phyloP scores from a whole-genome alignment of 768 basidiomycete species.

The Flagelloscypha sp. region DNA sequence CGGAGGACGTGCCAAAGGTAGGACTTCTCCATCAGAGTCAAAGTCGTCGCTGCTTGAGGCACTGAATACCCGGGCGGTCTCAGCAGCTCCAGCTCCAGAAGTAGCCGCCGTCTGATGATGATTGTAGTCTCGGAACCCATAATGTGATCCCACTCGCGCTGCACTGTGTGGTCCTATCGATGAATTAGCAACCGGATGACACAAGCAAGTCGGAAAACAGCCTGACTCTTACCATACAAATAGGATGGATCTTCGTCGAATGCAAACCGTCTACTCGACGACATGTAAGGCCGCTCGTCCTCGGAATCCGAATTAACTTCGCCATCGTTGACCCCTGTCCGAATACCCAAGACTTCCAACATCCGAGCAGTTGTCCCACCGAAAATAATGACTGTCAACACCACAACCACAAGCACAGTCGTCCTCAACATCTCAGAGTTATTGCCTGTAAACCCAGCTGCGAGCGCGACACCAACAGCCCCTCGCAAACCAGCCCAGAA shows the following conservation, averaged over 20 bases:
- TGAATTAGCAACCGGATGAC: no score
- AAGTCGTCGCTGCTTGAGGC: conserved; percentile 68
- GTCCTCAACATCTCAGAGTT: conserved; percentile 87
- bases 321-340: conserved; percentile 92
- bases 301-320: conserved; percentile 47
- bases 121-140: conserved; percentile 47
- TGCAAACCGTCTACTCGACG: no score
- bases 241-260: no score
- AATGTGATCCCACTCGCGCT: conserved; percentile 51
- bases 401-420: conserved; percentile 92
- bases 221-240: no score
- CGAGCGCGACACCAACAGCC: conserved; percentile 95
- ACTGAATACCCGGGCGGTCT: conserved; percentile 43
- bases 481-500: conserved; percentile 98
- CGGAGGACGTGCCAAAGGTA: conserved; percentile 54
- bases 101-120: conserved; percentile 37
- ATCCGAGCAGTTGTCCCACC: conserved; percentile 96
- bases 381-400: conserved; percentile 88
- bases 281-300: conserved; percentile 22
- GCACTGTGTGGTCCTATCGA: no score
- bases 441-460: conserved; percentile 90
- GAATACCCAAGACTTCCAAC: conserved; percentile 94
- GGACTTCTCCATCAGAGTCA: conserved; percentile 73
- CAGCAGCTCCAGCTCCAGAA: conserved; percentile 14
- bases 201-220: no score